These are phyloP conservation scores for Epichloe bromicola DNA, from an alignment of 2,329 filamentous ascomycete genomes.

Conservation along the genomic window DNA sequence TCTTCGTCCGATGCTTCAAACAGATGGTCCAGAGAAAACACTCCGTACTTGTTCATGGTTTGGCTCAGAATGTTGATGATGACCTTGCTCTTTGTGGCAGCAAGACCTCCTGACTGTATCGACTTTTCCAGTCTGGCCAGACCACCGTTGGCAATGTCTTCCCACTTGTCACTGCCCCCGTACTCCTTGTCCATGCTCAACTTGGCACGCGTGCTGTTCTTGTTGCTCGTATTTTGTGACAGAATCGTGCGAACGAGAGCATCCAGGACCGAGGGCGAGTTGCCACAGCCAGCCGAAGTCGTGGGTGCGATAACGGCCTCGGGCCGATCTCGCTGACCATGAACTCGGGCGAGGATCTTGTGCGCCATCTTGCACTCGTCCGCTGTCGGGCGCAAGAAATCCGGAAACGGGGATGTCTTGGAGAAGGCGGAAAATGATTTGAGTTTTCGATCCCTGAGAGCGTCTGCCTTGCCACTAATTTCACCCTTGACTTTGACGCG, in stretches of 20 bases:
- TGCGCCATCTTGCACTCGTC: slow-evolving; percentile 59
- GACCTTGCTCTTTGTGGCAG: slow-evolving; percentile 57
- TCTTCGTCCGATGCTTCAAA: slow-evolving; percentile 29
- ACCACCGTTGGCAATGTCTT: slow-evolving; percentile 26
- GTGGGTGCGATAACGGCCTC: slow-evolving; percentile 47
- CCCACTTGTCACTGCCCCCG: slow-evolving; percentile 31
- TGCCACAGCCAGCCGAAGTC: slow-evolving; percentile 48
- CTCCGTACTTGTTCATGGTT: slow-evolving; percentile 33
- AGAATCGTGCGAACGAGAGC: slow-evolving; percentile 39
- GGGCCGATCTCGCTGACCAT: slow-evolving; percentile 52
- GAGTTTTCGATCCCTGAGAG: slow-evolving; percentile 29
- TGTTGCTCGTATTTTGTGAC: slow-evolving; percentile 38
- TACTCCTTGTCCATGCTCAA: slow-evolving; percentile 31
- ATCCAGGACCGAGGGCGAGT: slow-evolving; percentile 37
- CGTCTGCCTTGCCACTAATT: slow-evolving; percentile 7
- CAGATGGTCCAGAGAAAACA: slow-evolving; percentile 36
- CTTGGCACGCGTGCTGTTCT: slow-evolving; percentile 47
- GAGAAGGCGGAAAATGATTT: slow-evolving; percentile 28
- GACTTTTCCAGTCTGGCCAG: slow-evolving; percentile 35
- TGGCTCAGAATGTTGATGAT: slow-evolving; percentile 58
- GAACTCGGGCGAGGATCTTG: slow-evolving; percentile 46
- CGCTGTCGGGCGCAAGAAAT: slow-evolving; percentile 50
- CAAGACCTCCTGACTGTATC: slow-evolving; percentile 60
- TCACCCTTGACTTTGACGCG: background rate
- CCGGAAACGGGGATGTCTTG: slow-evolving; percentile 48